These are phyloP conservation scores for Pseudozyma thailandica DNA, from an alignment of 1,284 basidiomycete species.

Conservation along the genomic window DNA sequence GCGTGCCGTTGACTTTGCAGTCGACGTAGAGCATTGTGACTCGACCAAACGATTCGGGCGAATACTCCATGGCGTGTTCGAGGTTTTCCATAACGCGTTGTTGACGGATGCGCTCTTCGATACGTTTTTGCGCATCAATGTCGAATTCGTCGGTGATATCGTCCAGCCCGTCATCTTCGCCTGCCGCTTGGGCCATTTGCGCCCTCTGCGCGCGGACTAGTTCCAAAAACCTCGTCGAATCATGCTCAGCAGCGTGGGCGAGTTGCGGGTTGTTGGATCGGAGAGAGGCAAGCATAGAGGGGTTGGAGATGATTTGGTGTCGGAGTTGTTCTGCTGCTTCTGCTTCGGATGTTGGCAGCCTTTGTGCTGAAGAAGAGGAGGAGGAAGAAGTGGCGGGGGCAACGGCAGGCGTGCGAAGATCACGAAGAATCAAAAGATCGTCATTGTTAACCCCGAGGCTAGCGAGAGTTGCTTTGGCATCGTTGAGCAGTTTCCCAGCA, in stretches of 20 bases:
- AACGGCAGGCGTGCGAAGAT: slow-evolving; percentile 7
- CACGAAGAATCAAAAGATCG: slow-evolving; percentile 54
- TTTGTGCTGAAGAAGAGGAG: not conserved
- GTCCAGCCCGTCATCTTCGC: not conserved
- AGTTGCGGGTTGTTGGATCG: slow-evolving; percentile 69
- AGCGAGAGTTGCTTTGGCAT: slow-evolving; percentile 47
- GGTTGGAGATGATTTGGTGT: slow-evolving; percentile 84
- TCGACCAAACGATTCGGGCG: slow-evolving; percentile 88
- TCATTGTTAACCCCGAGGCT: slow-evolving; percentile 55
- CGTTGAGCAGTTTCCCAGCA: slow-evolving; percentile 37
- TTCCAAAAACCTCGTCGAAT: slow-evolving; percentile 26
- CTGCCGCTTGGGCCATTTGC: slow-evolving; percentile 68
- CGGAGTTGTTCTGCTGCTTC: slow-evolving; percentile 90
- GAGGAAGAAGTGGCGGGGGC: slow-evolving; percentile 2
- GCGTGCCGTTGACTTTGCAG: slow-evolving; percentile 80
- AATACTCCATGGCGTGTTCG: slow-evolving; percentile 68
- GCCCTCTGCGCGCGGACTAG: slow-evolving; percentile 45
- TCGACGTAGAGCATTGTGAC: slow-evolving; percentile 98
- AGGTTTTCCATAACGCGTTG: slow-evolving; percentile 82
- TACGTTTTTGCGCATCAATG: slow-evolving; percentile 81
- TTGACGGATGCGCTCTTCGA: slow-evolving; percentile 92
- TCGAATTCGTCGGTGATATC: slow-evolving; percentile 78
- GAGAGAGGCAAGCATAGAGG: slow-evolving; percentile 80
- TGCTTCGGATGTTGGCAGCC: slow-evolving; percentile 54
- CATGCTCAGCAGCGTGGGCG: slow-evolving; percentile 32